phyloP scores from a whole-genome alignment of 2,329 filamentous ascomycete species.

The Aspergillus udagawae region DNA sequence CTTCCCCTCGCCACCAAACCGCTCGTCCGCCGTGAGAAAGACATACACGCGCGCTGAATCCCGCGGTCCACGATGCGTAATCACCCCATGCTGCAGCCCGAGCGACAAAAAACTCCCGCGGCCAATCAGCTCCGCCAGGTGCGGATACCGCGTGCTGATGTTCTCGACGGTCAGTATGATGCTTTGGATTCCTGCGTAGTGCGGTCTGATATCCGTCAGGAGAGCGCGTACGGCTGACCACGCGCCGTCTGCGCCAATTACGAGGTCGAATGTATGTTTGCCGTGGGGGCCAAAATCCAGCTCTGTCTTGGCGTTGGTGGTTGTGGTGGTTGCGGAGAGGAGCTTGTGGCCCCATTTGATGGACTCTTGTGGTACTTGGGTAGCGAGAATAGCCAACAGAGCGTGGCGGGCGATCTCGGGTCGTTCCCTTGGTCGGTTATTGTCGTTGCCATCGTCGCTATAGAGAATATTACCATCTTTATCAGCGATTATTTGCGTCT shows the following conservation, averaged over 20 bases:
- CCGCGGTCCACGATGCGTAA: conserved; percentile 19
- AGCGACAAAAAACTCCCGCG: conserved; percentile 24
- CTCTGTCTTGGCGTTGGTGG: neutral
- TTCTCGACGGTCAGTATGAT: conserved; percentile 17
- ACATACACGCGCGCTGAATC: conserved; percentile 19
- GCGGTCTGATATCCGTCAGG: conserved; percentile 17
- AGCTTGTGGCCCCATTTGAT: conserved; percentile 24
- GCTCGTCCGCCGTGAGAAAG: conserved; percentile 17
- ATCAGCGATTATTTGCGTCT: conserved; percentile 15
- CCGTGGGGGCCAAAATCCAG: conserved; percentile 10
- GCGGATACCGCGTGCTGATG: conserved; percentile 17
- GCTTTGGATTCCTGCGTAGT: conserved; percentile 17
- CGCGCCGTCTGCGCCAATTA: conserved; percentile 27
- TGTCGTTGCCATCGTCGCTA: conserved; percentile 9
- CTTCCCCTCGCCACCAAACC: conserved; percentile 7
- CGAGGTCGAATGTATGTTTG: conserved; percentile 16
- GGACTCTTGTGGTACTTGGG: conserved; percentile 7
- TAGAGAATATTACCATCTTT: conserved; percentile 16
- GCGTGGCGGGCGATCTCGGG: conserved; percentile 24
- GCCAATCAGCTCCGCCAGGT: conserved; percentile 20
- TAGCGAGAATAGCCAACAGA: conserved; percentile 14
- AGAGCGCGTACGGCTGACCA: conserved; percentile 22
- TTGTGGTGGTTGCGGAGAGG: neutral
- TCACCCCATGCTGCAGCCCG: conserved; percentile 20
- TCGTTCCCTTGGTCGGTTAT: conserved; percentile 5